Base-by-base conservation (phyloP, 164 flowering plant genomes). In the Cinnamomum micranthum region DNA sequence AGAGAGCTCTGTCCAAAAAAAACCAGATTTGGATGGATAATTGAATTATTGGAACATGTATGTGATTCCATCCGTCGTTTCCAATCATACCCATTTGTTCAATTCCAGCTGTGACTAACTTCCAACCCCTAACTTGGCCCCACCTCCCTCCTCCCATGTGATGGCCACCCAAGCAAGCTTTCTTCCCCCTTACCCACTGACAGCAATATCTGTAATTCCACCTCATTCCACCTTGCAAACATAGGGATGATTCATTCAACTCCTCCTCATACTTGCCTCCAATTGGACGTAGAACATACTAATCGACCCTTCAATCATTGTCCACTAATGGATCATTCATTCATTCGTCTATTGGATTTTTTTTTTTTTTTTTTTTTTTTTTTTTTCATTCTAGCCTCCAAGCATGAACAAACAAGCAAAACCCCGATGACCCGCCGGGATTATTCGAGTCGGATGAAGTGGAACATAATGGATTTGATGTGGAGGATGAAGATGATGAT, bases 371-470 rank as follows among this genome's bases (percentile, higher is more conserved):
- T 20, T 69, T 60, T 28, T 28, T 9, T 52, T 11, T 9, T 52
- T 11, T 27, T n/a, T 2, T n/a, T 75, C 67, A 77, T 19, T 77
- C 79, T 15, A 87, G 76, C 83, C 84, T 91, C 95, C 93, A 89
- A 67, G 93, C 95, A 84, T 89, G 87, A 23, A 91, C 78, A 84
- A 88, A 89, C 82, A 91, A 76, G 81, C 89, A 86, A 77, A 87
- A 88, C 50, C 84, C 95, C 22, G 88, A 81, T 60, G 88, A 78
- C 68, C 83, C 86, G 73, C 76, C 72, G 50, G 77, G 74, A 64
- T 70, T 77, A 11, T 67, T 20, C 70, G 77, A 86, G 24, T 84
- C 88, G 9, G 77, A 62, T 31, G 85, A 82, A 12, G 80, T 71
- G 17, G 77, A 81, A 73, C 87, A 65, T 72, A 59, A 63, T 17